These are phyloP conservation scores for Arthrobotrys sphaeroides DNA, from an alignment of 2,329 filamentous ascomycete genomes.

Conservation along the genomic window DNA sequence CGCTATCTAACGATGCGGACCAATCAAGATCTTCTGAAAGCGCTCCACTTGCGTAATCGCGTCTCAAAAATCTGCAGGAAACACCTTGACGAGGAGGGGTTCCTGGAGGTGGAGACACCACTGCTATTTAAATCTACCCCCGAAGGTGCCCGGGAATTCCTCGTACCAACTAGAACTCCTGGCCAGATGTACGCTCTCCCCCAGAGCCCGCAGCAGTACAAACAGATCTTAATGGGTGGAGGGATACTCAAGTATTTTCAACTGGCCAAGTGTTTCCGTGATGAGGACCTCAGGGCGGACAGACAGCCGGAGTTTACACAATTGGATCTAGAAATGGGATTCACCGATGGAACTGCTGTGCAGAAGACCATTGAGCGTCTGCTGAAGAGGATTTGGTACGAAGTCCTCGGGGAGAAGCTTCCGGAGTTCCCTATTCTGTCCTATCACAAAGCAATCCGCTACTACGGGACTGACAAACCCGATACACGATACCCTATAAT, in stretches of 20 bases:
- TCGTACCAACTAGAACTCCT: conserved; percentile 80
- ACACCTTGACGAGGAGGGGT: conserved; percentile 69
- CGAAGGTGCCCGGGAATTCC: conserved; percentile 91
- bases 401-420: conserved; percentile 63
- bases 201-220: conserved; percentile 98
- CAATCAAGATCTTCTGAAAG: conserved; percentile 71
- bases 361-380: conserved; percentile 69
- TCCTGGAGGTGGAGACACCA: conserved; percentile 87
- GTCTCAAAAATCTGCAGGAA: conserved; percentile 67
- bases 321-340: conserved; percentile 94
- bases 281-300: conserved; percentile 91
- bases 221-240: conserved; percentile 95
- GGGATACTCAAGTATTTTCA: conserved; percentile 87
- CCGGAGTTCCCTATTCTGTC: conserved; percentile 69
- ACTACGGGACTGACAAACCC: conserved; percentile 90
- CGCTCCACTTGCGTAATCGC: conserved; percentile 75
- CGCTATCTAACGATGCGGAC: conserved; percentile 88
- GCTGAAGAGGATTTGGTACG: conserved; percentile 67
- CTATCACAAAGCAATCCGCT: conserved; percentile 80
- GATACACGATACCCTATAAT: conserved; percentile 70
- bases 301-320: conserved; percentile 95
- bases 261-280: conserved; percentile 92
- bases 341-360: conserved; percentile 76
- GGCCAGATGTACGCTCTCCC: conserved; percentile 88
- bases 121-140: conserved; percentile 97